These are phyloP conservation scores for Aspergillus brunneoviolaceus DNA, from an alignment of 2,329 filamentous ascomycete species.

Conservation along the genomic window DNA sequence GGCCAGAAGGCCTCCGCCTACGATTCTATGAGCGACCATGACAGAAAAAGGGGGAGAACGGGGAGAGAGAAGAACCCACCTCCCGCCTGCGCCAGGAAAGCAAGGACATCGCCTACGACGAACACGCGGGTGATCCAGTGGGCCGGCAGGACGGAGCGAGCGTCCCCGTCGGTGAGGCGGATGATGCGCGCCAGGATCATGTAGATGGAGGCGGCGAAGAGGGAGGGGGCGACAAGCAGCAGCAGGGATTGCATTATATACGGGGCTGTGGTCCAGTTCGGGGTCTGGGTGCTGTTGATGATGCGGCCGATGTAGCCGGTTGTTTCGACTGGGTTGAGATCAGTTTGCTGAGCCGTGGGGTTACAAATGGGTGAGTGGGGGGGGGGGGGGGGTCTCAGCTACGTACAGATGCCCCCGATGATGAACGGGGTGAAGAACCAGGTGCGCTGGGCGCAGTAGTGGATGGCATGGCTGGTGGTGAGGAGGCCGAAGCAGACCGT, in stretches of 20 bases:
- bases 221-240: not conserved
- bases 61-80: not conserved
- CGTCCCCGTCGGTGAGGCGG: not conserved
- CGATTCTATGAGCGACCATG: too few species aligned
- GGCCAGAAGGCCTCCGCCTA: not conserved
- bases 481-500: not conserved
- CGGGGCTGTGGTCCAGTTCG: not conserved
- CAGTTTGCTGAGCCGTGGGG: too few species aligned
- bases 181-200: not conserved
- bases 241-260: not conserved
- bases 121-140: not conserved
- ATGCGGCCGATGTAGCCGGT: not conserved
- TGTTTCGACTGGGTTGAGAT: not conserved
- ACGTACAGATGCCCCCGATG: not conserved
- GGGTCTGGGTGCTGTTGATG: not conserved
- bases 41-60: too few species aligned
- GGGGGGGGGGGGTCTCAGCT: too few species aligned
- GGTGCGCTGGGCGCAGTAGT: conserved; percentile 1
- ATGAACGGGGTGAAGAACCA: conserved; percentile 5
- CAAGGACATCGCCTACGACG: not conserved
- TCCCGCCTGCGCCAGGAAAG: not conserved
- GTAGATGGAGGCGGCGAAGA: too few species aligned
- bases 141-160: not conserved
- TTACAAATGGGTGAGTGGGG: fast-evolving
- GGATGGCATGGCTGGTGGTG: not conserved